Evolutionary conservation across 495 filamentous ascomycete species (phyloP), one percentile per base, ranked within the genome.

Genomic region (Halenospora varia): DNA sequence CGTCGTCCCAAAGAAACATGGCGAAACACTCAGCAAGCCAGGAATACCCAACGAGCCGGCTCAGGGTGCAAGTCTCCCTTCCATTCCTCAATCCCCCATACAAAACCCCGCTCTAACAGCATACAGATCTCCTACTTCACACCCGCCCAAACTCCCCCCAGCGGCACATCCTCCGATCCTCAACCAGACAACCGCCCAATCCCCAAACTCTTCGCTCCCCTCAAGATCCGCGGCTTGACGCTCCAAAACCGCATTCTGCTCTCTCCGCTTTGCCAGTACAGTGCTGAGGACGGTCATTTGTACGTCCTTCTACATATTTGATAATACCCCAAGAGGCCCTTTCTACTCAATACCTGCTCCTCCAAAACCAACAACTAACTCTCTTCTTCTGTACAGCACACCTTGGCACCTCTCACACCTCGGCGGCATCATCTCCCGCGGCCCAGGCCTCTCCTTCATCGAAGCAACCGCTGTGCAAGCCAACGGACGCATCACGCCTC

Each of bases 401-500:
- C 60, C 75, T 22, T 89, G 84, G 83, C 85, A 89, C 70, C 70
- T 64, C 8, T 55, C 70, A 10, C 76, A 79, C 55, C 68, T 75
- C 9, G 77, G 76, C 20, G 80, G 78, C 19, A 85, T 88, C 53
- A 76, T 80, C 26, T 73, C 76, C 57, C 80, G 85, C n/a, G 89
- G 89, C 8, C 79, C 87, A 0, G 86, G 83, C 1, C 72, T 90
- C 9, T 67, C 82, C 45, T 83, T 90, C 59, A 77, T 91, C 25
- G 89, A 94, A 71, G 87, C 88, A 11, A 89, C 87, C 0, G 77
- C 82, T 22, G 86, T 93, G 8, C 66, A 76, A 0, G 75, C 88
- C 8, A 76, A 90, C 57, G 89, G 89, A n/a, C 77, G 89, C 2
- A 92, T 93, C 71, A 85, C 87, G 0, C 89, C 89, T 0, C 75